phyloP scores from a whole-genome alignment of 2,329 filamentous ascomycete genomes.

The Diplocarpon rosae region DNA sequence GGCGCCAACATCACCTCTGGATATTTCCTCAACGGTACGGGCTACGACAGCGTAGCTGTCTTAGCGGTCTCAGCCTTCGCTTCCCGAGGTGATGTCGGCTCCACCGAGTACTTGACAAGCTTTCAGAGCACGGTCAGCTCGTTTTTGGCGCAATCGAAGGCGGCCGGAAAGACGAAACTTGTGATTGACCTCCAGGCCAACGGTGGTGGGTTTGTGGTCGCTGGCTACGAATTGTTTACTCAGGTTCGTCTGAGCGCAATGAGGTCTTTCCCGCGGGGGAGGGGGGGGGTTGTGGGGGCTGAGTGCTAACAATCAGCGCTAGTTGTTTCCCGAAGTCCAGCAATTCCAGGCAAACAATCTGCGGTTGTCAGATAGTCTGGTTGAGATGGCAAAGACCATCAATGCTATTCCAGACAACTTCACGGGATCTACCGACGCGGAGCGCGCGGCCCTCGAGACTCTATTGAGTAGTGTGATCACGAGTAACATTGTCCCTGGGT shows the following conservation, averaged over 20 bases:
- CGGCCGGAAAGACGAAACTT: neutral
- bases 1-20: constrained; percentile 1
- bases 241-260: no score
- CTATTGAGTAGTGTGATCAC: neutral
- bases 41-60: constrained; percentile 4
- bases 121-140: neutral
- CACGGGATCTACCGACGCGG: neutral
- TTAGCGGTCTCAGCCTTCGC: constrained; percentile 3
- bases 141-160: constrained; percentile 3
- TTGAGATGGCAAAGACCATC: neutral
- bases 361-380: neutral
- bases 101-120: neutral
- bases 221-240: constrained; percentile 5
- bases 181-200: constrained; percentile 8
- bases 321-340: neutral
- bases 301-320: no score
- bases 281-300: no score
- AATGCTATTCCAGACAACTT: neutral
- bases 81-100: neutral
- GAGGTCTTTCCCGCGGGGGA: no score
- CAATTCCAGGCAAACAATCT: neutral
- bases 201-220: constrained; percentile 4
- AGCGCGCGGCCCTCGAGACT: neutral
- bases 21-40: constrained; percentile 3
- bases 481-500: neutral